phyloP scores from a whole-genome alignment of 1,284 basidiomycete genomes.

The Filobasidium uniguttulatum region DNA sequence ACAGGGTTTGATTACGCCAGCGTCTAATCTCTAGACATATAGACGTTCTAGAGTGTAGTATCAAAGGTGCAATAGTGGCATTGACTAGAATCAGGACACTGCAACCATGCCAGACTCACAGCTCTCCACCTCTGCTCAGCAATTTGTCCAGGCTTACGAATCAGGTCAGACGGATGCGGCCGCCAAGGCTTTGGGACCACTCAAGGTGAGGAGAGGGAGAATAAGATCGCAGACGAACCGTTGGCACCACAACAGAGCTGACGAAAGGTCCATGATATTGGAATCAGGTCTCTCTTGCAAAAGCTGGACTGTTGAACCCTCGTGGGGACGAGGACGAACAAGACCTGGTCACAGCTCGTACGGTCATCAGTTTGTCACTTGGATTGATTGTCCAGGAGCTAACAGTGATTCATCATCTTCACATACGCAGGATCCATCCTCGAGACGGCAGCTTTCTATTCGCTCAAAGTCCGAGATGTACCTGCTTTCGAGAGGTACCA shows the following conservation, averaged over 20 bases:
- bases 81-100: too few relatives aligned
- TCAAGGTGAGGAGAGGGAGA: slow-evolving; percentile 25
- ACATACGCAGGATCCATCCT: slow-evolving; percentile 63
- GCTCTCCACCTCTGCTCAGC: not conserved
- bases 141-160: slow-evolving; percentile 8
- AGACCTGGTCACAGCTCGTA: slow-evolving; percentile 34
- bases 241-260: not conserved
- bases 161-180: slow-evolving; percentile 2
- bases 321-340: slow-evolving; percentile 26
- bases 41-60: too few relatives aligned
- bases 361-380: slow-evolving; percentile 12
- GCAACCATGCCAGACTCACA: slow-evolving; percentile 4
- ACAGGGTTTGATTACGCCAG: slow-evolving; percentile 5
- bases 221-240: not conserved
- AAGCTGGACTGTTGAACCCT: slow-evolving; percentile 35
- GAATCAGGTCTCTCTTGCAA: slow-evolving; percentile 32
- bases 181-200: slow-evolving; percentile 22
- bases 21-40: too few relatives aligned
- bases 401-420: not conserved
- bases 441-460: slow-evolving; percentile 88
- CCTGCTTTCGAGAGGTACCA: slow-evolving; percentile 91
- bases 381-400: not conserved
- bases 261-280: not conserved
- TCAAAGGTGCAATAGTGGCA: too few relatives aligned
- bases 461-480: slow-evolving; percentile 73